phyloP scores from a whole-genome alignment of 164 flowering plant genomes.

The Magnolia kwangsiensis region DNA sequence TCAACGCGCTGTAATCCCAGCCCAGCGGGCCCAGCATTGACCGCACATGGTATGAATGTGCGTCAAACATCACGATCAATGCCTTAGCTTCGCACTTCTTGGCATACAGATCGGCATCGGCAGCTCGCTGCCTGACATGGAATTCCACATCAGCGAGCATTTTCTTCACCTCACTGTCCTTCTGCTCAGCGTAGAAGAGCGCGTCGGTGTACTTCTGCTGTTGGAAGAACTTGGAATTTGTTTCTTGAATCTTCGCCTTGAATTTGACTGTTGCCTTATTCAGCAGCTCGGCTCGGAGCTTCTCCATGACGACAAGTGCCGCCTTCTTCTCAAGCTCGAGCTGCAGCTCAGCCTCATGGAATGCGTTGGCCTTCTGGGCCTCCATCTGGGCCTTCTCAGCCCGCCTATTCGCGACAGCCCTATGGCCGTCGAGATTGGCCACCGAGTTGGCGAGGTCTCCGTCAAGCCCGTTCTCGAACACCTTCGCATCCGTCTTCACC shows the following conservation, averaged over 20 bases:
- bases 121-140: constrained; percentile 21
- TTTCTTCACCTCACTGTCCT: constrained; percentile 26
- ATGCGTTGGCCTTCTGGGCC: constrained; percentile 23
- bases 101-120: constrained; percentile 32
- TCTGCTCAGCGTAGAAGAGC: constrained; percentile 24
- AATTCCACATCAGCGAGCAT: constrained; percentile 26
- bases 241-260: constrained; percentile 32
- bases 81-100: constrained; percentile 40
- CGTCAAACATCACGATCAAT: constrained; percentile 19
- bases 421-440: constrained; percentile 23
- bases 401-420: constrained; percentile 21
- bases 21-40: constrained; percentile 23
- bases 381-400: constrained; percentile 29
- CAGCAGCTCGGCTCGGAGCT: constrained; percentile 23
- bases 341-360: constrained; percentile 30
- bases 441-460: constrained; percentile 31
- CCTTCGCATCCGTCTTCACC: constrained; percentile 25
- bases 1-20: constrained; percentile 29
- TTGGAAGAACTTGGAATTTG: constrained; percentile 30
- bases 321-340: constrained; percentile 26
- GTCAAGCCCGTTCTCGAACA: constrained; percentile 27
- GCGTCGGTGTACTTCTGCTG: constrained; percentile 40
- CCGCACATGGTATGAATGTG: constrained; percentile 24
- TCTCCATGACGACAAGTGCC: constrained; percentile 24
- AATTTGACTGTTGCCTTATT: constrained; percentile 29